Evolutionary conservation across 1,284 basidiomycete species (phyloP), one percentile per base, ranked within the genome.

Genomic region (Tylopilus microsporus): DNA sequence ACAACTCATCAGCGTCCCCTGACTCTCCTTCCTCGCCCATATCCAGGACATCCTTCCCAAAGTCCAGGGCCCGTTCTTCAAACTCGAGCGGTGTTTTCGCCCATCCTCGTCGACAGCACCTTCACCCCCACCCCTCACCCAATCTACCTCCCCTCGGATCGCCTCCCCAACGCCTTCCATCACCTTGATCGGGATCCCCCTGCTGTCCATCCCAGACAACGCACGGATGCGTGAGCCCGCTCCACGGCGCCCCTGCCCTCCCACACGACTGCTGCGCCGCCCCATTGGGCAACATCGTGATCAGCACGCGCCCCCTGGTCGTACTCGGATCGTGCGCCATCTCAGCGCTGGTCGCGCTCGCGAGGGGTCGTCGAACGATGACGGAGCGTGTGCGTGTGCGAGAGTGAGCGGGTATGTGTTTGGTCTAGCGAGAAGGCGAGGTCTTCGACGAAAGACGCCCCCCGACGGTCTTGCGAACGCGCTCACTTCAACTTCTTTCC

Each of bases 251-350:
- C 73, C 18, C 80, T 73, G 37, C 82, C 59, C 85, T 2, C 61
- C 47, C 65, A 70, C 68, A 67, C 93, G 91, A n/a, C n/a, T n/a
- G n/a, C n/a, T n/a, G n/a, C n/a, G n/a, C n/a, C n/a, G n/a, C n/a
- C n/a, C n/a, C n/a, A n/a, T n/a, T n/a, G 0, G 91, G 91, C 46
- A 90, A 78, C 80, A 89, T 89, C 0, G 92, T 91, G 1, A 92
- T 76, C 47, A 51, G 58, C n/a, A 61, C 0, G 73, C 75, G n/a
- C n/a, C n/a, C n/a, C n/a, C n/a, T 49, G 5, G 37, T 30, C 0
- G 21, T 1, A 76, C 77, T 10, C 77, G n/a, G n/a, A 78, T 79
- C 5, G 79, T 82, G 77, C 41, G 85, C 85, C 46, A 92, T 76
- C 21, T 82, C 82, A 0, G 80, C 83, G 6, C 83, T 77, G 60